phyloP scores from a whole-genome alignment of 1,284 basidiomycete genomes.

The Volvariella volvacea region DNA sequence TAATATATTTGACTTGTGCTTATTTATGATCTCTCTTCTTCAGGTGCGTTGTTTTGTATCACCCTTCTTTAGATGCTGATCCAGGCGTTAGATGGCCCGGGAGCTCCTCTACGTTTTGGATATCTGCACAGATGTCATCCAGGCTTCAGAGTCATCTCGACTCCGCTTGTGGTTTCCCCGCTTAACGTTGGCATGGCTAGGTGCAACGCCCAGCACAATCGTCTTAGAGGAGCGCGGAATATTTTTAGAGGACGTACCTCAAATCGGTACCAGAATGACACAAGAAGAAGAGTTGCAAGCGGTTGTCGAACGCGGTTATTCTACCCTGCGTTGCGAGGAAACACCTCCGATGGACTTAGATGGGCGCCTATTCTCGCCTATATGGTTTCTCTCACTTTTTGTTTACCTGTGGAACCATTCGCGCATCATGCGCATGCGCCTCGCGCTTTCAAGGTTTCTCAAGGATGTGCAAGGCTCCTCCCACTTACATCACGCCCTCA shows the following conservation, averaged over 20 bases:
- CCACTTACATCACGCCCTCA: slow-evolving; percentile 39
- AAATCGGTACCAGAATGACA: slow-evolving; percentile 9
- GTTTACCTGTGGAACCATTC: slow-evolving; percentile 27
- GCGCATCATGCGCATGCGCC: slow-evolving; percentile 21
- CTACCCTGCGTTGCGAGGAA: slow-evolving; percentile 2
- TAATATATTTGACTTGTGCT: slow-evolving; percentile 29
- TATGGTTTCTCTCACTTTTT: slow-evolving; percentile 10
- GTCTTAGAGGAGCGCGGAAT: slow-evolving; percentile 31
- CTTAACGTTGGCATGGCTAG: slow-evolving; percentile 40
- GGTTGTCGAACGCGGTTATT: slow-evolving; percentile 12
- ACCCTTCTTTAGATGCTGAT: neutral
- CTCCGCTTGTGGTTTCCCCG: slow-evolving; percentile 39
- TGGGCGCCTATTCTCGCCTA: slow-evolving; percentile 9
- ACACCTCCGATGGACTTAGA: neutral
- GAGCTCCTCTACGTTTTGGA: slow-evolving; percentile 31
- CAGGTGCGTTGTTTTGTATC: slow-evolving; percentile 25
- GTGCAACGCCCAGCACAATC: slow-evolving; percentile 32
- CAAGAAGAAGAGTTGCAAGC: slow-evolving; percentile 18
- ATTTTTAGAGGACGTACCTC: slow-evolving; percentile 15
- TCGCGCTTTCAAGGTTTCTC: slow-evolving; percentile 27
- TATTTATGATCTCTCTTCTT: slow-evolving; percentile 37
- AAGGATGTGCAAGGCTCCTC: slow-evolving; percentile 30
- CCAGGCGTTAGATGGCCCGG: slow-evolving; percentile 33
- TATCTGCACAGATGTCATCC: slow-evolving; percentile 26
- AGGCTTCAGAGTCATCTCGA: slow-evolving; percentile 25